A percentile compares a stretch with the other conserved stretches of the same genome.
Conservation (phyloP, 2,329 filamentous ascomycete genomes). For the Pyrenophora tritici-repentis region DNA sequence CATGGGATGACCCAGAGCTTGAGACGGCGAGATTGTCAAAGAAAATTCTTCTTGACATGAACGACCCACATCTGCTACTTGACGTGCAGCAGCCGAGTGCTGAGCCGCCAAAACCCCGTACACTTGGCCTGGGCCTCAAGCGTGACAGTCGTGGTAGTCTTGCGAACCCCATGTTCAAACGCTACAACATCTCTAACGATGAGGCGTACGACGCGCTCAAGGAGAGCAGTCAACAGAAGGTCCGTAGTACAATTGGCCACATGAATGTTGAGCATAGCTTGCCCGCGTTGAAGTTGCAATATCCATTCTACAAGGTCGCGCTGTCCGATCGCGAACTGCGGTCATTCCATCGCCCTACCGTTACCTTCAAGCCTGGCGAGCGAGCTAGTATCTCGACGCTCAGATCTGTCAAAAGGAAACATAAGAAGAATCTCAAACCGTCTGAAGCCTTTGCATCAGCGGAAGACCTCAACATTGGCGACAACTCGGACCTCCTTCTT, state of each 20-base stretch:
- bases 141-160: conserved; percentile 71
- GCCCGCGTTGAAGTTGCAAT: conserved; percentile 87
- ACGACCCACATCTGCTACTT: conserved; percentile 83
- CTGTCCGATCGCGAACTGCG: conserved; percentile 72
- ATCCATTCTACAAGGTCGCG: conserved; percentile 93
- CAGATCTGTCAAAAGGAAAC: conserved; percentile 72
- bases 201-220: conserved; percentile 94
- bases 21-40: conserved; percentile 75
- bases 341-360: conserved; percentile 81
- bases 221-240: conserved; percentile 95
- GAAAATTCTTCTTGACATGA: conserved; percentile 81
- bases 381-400: conserved; percentile 75
- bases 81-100: conserved; percentile 73
- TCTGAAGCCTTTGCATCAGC: conserved; percentile 79
- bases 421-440: conserved; percentile 77
- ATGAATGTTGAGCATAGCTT: conserved; percentile 93
- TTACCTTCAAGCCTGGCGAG: conserved; percentile 73
- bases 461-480: conserved; percentile 81
- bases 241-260: conserved; percentile 88
- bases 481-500: conserved; percentile 85
- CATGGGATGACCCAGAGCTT: conserved; percentile 79
- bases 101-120: conserved; percentile 62
- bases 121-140: conserved; percentile 60
- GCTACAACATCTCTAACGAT: conserved; percentile 97
- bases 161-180: conserved; percentile 73